Base-by-base conservation (phyloP, 2,329 filamentous ascomycete species). In the Microcyclospora pomicola region DNA sequence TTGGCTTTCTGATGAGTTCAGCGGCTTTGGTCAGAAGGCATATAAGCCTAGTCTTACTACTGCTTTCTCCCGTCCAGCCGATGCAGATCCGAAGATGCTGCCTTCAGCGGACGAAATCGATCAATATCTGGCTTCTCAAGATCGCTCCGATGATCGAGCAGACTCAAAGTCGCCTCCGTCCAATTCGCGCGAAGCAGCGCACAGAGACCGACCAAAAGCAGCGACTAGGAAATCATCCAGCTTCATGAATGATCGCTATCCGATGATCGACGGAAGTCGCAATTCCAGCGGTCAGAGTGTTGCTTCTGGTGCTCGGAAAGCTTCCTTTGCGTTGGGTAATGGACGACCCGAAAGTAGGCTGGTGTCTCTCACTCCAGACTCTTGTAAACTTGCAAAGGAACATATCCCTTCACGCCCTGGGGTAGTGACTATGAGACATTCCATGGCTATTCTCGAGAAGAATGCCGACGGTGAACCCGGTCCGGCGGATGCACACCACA, bases 1-100 rank as follows among this genome's bases (percentile, higher is more conserved):
- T 9, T 68, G 65, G 65, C 47, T 68, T 2, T 63, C 60, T 2
- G 58, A 61, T 36, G 64, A 68, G 42, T 56, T 67, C 15, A 57
- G 55, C 2, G 57, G 59, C 10, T 55, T 65, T 15, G 54, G 55
- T 24, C 15, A 27, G 30, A 15, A 31, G 14, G 9, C 30, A 4
- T n/a, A 31, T n/a, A 15, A 31, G 12, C 14, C 5, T 31, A n/a
- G 30, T 9, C 30, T 31, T n/a, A 31, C 30, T n/a, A 31, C 30
- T 9, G 12, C 30, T n/a, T n/a, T 9, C 6, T 15, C 14, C 9
- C 9, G 14, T 31, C 12, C 14, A 31, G 9, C 30, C 9, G 14
- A 9, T 31, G 9, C 30, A n/a, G 30, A 31, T 15, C 30, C 4
- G 9, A 31, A 31, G 30, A 31, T 15, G 9, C 19, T 24, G 19